Percentiles rank a stretch among this genome's conserved stretches.
These are phyloP conservation scores for Colletotrichum liriopes DNA, from an alignment of 2,329 filamentous ascomycete species.

Conservation along the genomic window DNA sequence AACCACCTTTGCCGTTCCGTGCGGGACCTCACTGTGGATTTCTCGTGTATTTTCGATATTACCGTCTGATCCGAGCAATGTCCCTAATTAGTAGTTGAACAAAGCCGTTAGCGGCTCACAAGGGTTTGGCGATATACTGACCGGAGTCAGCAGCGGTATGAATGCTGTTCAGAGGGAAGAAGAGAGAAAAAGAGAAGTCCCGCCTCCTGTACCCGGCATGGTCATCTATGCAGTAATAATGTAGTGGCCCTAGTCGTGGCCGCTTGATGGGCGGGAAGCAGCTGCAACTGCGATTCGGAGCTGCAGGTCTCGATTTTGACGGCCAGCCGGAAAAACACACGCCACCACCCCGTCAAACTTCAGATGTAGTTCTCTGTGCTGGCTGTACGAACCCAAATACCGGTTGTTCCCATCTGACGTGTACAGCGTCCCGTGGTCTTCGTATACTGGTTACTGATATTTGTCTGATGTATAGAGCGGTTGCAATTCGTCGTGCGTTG, in stretches of 20 bases:
- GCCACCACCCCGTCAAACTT: slow-evolving; percentile 36
- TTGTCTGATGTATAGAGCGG: background rate
- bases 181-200: slow-evolving; percentile 3
- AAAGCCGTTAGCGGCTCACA: background rate
- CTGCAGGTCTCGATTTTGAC: slow-evolving; percentile 44
- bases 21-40: background rate
- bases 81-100: background rate
- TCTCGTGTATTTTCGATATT: background rate
- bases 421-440: slow-evolving; percentile 26
- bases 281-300: slow-evolving; percentile 42
- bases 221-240: slow-evolving; percentile 24
- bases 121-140: slow-evolving; percentile 9
- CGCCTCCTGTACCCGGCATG: slow-evolving; percentile 15
- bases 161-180: background rate
- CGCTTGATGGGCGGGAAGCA: slow-evolving; percentile 33
- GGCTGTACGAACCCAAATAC: slow-evolving; percentile 34
- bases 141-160: background rate
- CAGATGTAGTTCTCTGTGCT: slow-evolving; percentile 22
- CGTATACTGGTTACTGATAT: background rate
- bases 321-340: slow-evolving; percentile 34
- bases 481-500: background rate
- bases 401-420: slow-evolving; percentile 40
- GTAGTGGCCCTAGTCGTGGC: slow-evolving; percentile 9
- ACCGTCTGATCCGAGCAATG: background rate
- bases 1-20: background rate